Conservation (phyloP, 768 basidiomycete genomes). For the Kwoniella sp. region DNA sequence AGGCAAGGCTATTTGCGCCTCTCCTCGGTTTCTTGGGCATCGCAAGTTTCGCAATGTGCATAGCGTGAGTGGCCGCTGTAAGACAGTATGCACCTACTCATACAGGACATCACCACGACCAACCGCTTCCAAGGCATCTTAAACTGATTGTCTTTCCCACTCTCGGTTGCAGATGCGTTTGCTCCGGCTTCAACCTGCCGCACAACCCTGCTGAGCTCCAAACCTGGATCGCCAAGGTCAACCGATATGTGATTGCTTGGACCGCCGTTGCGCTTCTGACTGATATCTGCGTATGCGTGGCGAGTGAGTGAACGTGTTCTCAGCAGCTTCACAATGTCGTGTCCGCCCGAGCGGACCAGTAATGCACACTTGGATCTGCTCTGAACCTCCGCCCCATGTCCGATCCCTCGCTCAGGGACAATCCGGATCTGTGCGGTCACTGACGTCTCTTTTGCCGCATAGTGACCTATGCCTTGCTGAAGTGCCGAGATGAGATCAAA, state of each 20-base stretch:
- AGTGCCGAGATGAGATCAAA: slow-evolving; percentile 14
- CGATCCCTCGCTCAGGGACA: too few species aligned
- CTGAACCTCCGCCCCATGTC: neutral
- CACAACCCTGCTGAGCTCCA: neutral
- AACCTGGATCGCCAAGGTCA: slow-evolving; percentile 6
- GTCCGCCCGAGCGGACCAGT: too few species aligned
- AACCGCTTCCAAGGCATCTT: too few species aligned
- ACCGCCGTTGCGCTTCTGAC: slow-evolving; percentile 10
- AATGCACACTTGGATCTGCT: too few species aligned
- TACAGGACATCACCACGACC: too few species aligned
- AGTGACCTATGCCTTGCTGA: slow-evolving; percentile 19
- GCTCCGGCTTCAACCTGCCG: slow-evolving; percentile 11
- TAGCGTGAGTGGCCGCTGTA: slow-evolving; percentile 19
- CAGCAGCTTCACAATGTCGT: too few species aligned
- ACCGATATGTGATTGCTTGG: slow-evolving; percentile 18
- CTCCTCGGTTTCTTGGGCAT: slow-evolving; percentile 11
- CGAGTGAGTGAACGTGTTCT: too few species aligned
- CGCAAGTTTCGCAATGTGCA: slow-evolving; percentile 17
- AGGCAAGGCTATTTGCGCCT: neutral
- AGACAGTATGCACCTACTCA: neutral
- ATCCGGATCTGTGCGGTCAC: neutral
- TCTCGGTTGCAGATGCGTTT: slow-evolving; percentile 13
- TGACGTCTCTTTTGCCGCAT: neutral
- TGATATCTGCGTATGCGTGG: slow-evolving; percentile 12
- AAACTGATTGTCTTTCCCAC: neutral